Base-by-base conservation (phyloP, 2,329 filamentous ascomycete genomes). In the Macrophomina pseudophaseolina region DNA sequence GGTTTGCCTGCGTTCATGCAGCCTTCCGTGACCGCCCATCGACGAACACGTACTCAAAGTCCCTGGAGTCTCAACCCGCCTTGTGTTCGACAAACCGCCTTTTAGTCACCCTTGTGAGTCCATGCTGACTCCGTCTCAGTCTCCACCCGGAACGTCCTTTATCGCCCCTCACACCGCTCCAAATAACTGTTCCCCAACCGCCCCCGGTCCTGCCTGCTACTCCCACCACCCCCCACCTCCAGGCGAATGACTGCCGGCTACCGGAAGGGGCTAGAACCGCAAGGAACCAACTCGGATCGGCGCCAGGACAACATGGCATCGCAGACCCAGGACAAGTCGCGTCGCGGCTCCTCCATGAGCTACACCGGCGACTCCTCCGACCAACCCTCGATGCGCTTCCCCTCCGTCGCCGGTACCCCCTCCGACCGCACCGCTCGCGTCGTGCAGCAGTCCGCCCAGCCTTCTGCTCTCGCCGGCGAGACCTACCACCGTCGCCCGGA, bases 51-150 rank as follows among this genome's bases (percentile, higher is more conserved):
- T 77, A 74, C 63, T 65, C 49, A 38, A 44, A 2, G 49, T 46
- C 51, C 63, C 51, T 56, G 73, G 53, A 66, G 64, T 59, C 64
- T 56, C 52, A 65, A 56, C 42, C 64, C 72, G 71, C 73, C 73
- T 75, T 78, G 75, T 75, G 74, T 76, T 72, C 72, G 69, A 68
- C 77, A 78, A 78, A 77, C 75, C 67, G 32, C 51, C 62, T 75
- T 74, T 77, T 76, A 72, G 60, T 64, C 48, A 64, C 35, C 53
- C 12, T 28, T 62, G 58, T 62, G 53, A 58, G 53, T 32, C 53
- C 56, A 59, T 71, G 74, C 76, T 79, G 71, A 79, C 74, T 23
- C 71, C 66, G 72, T 77, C 70, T 66, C 72, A 78, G 76, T 73
- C 70, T 68, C 71, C 70, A 71, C 74, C 75, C 74, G 72, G 70